Evolutionary conservation across 208 protist genomes (phyloP).

Genomic region (Leishmania lainsoni): DNA sequence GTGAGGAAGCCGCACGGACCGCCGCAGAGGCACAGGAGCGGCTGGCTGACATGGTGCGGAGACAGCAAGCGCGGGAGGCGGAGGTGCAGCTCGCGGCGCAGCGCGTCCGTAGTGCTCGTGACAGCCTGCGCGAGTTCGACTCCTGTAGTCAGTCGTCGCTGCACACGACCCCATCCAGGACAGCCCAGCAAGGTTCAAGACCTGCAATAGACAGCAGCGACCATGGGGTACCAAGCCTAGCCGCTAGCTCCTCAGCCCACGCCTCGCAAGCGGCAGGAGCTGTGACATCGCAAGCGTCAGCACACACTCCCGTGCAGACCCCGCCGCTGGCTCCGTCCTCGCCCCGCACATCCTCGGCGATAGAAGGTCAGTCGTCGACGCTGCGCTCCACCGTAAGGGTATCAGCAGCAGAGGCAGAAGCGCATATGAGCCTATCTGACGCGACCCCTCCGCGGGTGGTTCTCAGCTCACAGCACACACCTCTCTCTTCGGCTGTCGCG

Average conservation of each 20-base stretch:
- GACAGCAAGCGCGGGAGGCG: constrained; percentile 43
- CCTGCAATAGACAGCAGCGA: not conserved
- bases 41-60: constrained; percentile 46
- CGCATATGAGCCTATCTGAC: too few relatives aligned
- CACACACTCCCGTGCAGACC: constrained; percentile 1
- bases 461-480: constrained; percentile 8
- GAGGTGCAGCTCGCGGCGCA: constrained; percentile 44
- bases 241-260: not conserved
- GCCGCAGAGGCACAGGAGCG: constrained; percentile 45
- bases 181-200: too few relatives aligned
- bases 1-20: constrained; percentile 40
- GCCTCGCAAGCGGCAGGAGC: not conserved
- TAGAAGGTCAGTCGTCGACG: not conserved
- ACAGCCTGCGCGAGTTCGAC: constrained; percentile 35
- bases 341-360: constrained; percentile 7
- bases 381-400: not conserved
- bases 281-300: not conserved
- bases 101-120: constrained; percentile 25
- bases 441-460: constrained; percentile 22
- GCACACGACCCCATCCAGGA: constrained; percentile 24
- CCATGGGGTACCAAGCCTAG: not conserved
- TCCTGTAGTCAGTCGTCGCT: constrained; percentile 23
- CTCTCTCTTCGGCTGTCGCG: not conserved
- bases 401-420: not conserved
- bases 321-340: constrained; percentile 18